Base-by-base conservation (phyloP, 2,329 filamentous ascomycete species). In the Cadophora luteo-olivacea region DNA sequence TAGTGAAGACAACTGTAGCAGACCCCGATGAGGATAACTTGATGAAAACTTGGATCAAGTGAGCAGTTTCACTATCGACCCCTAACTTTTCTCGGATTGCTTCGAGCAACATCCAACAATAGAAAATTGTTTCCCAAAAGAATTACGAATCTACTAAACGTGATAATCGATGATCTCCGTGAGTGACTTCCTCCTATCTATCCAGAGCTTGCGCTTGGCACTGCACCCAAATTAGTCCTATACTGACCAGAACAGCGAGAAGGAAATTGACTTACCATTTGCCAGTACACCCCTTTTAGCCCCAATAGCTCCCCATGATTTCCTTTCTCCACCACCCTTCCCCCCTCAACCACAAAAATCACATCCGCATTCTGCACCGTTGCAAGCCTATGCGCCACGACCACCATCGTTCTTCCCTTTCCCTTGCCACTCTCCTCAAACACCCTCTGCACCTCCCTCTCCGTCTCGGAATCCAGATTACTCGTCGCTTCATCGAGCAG, bases 401-500 rank as follows among this genome's bases (percentile, higher is more conserved):
- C 77, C 9, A 80, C 73, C 63, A 78, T 78, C 0, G 92, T 88
- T 8, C 86, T 81, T 3, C 85, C 85, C 70, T 83, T 82, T 22
- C 57, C 57, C 36, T 60, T 60, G 1, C 84, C 84, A 0, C 86
- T 87, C 61, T 82, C 83, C 81, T 92, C 89, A 73, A 94, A 87
- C 0, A 91, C 90, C 0, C 81, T 82, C 77, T 94, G 85, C 1
- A 89, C 83, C 1, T 84, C 76, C 36, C 85, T 81, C 73, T 89
- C 87, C 0, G 83, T 85, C 71, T 86, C 81, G 1, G 84, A 84
- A 68, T 89, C 86, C 3, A 74, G 63, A 70, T 72, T 73, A 12
- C 86, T 89, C 0, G 91, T 93, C 3, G 91, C 90, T 79, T 93
- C 91, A 75, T 93, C 91, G 4, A 93, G 83, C 5, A 93, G 77